Conservation (phyloP, 352 stramenopile species). For the Discostella stelligera region DNA sequence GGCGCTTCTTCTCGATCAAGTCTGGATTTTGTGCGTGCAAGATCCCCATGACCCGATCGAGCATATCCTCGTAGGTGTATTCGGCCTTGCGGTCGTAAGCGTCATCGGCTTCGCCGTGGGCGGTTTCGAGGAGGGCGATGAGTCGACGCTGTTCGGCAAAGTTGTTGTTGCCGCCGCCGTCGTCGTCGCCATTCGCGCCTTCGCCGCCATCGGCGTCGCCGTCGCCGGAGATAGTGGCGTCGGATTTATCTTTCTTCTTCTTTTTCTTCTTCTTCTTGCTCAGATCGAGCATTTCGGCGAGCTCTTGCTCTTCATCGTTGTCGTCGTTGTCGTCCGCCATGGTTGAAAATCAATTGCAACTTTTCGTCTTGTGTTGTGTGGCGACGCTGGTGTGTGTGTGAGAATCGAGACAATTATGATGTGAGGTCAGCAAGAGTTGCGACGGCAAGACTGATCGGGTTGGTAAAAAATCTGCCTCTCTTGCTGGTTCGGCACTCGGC, state of each 20-base stretch:
- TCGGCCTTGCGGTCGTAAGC: conserved; percentile 83
- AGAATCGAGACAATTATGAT: no score
- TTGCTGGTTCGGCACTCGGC: no score
- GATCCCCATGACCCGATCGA: conserved; percentile 92
- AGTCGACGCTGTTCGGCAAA: conserved; percentile 65
- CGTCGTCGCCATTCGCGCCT: conserved; percentile 15
- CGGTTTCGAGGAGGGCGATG: conserved; percentile 55
- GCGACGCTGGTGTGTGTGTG: background rate
- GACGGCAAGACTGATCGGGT: background rate
- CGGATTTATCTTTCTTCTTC: conserved; percentile 73
- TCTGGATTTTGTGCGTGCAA: conserved; percentile 95
- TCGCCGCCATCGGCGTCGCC: conserved; percentile 40
- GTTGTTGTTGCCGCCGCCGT: conserved; percentile 35
- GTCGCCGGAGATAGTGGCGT: conserved; percentile 46
- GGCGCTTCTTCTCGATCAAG: conserved; percentile 92
- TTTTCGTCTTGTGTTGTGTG: background rate
- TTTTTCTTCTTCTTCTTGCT: conserved; percentile 92
- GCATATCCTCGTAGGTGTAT: conserved; percentile 94
- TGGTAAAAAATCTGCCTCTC: no score
- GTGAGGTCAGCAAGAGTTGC: background rate
- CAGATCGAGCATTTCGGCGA: conserved; percentile 90
- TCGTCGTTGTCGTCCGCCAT: conserved; percentile 33
- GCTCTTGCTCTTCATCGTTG: conserved; percentile 69
- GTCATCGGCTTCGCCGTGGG: conserved; percentile 82
- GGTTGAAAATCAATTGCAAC: conserved; percentile 8